Base-by-base conservation (phyloP, 2,329 filamentous ascomycete species). In the Leptosphaerulina australis region DNA sequence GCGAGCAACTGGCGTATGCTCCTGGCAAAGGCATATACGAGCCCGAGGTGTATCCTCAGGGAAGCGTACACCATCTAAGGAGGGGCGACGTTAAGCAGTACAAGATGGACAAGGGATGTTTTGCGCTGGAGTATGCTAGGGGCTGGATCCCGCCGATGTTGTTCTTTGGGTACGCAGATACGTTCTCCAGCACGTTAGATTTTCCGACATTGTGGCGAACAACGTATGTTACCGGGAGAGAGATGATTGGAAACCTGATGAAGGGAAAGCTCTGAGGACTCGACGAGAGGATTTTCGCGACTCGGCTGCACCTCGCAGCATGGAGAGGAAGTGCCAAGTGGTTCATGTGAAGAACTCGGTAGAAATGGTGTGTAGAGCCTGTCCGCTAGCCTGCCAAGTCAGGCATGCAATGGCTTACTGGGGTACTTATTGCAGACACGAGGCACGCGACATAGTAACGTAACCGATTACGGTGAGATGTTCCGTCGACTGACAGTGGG, bases 91-190 rank as follows among this genome's bases (percentile, higher is more conserved):
- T 87, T 52, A 91, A 90, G 81, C 90, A 94, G 81, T 93, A 93
- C 77, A 85, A 83, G 76, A 91, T 92, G 87, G 84, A 88, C 55
- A 81, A 82, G 50, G 78, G 77, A 52, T 91, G 88, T 79, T 92
- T 91, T 75, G 90, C 90, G 44, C 81, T 94, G 62, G 90, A 93
- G 80, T 90, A 92, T 74, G 89, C 89, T 36, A 81, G 87, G 60
- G 91, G 91, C 57, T 96, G 90, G 90, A 95, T 96, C 74, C 91
- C 91, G 36, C 88, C 88, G 50, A 96, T 96, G 91, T 79, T 96
- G 41, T 88, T 88, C 73, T 96, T 96, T 73, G 91, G 91, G 53
- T 93, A 88, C 72, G 88, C 90, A 56, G 91, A 96, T 74, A 85
- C 83, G 36, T 80, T 96, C 51, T 84, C 81, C 45, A 91, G 87